phyloP scores from a whole-genome alignment of 1,139 yeast genomes.

The Yarrowia galli region DNA sequence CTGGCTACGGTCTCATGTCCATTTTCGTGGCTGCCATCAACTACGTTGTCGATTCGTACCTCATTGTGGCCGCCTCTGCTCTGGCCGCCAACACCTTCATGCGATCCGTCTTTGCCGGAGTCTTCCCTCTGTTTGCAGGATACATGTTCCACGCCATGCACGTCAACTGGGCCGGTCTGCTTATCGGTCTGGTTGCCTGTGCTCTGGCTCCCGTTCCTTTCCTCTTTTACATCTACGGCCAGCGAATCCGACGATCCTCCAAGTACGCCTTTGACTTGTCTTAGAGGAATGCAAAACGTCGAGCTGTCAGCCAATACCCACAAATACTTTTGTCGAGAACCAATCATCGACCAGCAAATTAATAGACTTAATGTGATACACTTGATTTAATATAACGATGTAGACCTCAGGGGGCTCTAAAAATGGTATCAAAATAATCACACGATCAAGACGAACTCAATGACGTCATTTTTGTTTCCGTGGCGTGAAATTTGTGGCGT shows the following conservation, averaged over 20 bases:
- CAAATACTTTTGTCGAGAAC: not conserved
- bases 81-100: constrained; percentile 84
- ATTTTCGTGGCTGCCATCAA: constrained; percentile 78
- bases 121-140: constrained; percentile 78
- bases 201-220: constrained; percentile 74
- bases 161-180: constrained; percentile 79
- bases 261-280: constrained; percentile 61
- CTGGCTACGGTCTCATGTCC: constrained; percentile 76
- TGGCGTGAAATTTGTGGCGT: no score
- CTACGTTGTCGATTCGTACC: constrained; percentile 78
- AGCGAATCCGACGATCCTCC: constrained; percentile 57
- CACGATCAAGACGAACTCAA: no score
- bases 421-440: no score
- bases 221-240: constrained; percentile 69
- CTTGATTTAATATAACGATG: no score
- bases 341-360: not conserved
- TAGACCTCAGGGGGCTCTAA: no score
- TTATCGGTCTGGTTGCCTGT: constrained; percentile 72
- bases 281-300: not conserved
- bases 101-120: constrained; percentile 73
- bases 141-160: constrained; percentile 78
- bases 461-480: no score
- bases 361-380: constrained; percentile 5
- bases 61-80: constrained; percentile 84
- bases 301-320: no score